Percentiles rank a stretch among this genome's conserved stretches.
Conservation (phyloP, 352 stramenopile species). For the Thalassiosira mediterranea region DNA sequence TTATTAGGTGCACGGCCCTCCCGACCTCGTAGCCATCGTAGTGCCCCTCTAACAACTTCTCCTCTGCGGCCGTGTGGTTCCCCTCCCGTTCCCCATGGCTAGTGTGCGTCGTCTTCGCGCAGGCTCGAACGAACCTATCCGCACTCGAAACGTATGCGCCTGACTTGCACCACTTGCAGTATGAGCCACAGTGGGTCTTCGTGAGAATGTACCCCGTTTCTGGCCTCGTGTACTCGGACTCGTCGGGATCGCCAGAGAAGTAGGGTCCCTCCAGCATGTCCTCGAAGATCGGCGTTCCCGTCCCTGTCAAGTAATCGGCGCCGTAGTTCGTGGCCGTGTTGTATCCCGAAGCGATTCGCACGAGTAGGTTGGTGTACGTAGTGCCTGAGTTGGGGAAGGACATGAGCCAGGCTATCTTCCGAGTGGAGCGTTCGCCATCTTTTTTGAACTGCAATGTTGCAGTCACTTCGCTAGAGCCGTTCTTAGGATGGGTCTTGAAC, state of each 20-base stretch:
- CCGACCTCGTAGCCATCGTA: slow-evolving; percentile 45
- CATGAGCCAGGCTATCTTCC: no score
- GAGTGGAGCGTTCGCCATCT: no score
- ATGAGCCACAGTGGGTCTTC: slow-evolving; percentile 80
- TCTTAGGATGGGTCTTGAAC: no score
- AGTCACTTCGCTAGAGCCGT: no score
- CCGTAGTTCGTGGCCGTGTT: slow-evolving; percentile 79
- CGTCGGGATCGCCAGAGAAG: no score
- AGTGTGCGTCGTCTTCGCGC: slow-evolving; percentile 37
- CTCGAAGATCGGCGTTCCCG: no score
- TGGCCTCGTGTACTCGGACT: slow-evolving; percentile 12
- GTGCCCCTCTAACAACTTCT: no score
- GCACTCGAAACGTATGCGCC: slow-evolving; percentile 64
- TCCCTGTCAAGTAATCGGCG: slow-evolving; percentile 61
- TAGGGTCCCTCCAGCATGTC: no score
- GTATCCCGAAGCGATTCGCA: slow-evolving; percentile 51
- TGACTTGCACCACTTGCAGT: slow-evolving; percentile 66
- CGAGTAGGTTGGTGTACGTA: slow-evolving; percentile 70
- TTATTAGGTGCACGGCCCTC: slow-evolving; percentile 41
- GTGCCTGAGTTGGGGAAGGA: slow-evolving; percentile 81
- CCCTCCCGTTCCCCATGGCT: no score
- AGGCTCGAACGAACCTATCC: slow-evolving; percentile 66
- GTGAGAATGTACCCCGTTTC: slow-evolving; percentile 62
- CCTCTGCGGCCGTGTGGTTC: slow-evolving; percentile 34
- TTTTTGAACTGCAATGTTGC: no score